Evolutionary conservation across 345 rosid species (phyloP).

Genomic region (Euclidium syriacum): DNA sequence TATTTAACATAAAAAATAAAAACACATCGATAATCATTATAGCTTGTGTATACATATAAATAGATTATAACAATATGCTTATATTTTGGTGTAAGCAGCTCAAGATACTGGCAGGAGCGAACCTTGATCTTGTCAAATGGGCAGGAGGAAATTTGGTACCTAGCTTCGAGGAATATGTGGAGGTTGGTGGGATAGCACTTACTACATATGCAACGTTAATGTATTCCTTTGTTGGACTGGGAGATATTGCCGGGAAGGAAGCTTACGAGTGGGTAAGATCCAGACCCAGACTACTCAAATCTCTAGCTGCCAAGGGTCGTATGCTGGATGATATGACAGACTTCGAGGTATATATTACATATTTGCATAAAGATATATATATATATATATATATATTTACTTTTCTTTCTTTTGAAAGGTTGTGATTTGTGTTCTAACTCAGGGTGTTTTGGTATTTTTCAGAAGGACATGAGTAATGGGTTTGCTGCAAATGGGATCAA

Average conservation of each 20-base stretch:
- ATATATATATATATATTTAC: background rate
- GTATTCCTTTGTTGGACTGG: constrained; percentile 12
- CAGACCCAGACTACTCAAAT: background rate
- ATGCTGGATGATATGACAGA: constrained; percentile 8
- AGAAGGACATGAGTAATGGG: constrained; percentile 31
- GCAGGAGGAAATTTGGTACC: background rate
- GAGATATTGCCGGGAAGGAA: background rate
- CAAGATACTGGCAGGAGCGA: constrained; percentile 2
- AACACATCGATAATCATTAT: too few relatives aligned
- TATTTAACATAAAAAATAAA: too few relatives aligned
- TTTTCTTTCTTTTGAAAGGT: background rate
- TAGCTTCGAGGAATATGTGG: background rate
- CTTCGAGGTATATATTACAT: background rate
- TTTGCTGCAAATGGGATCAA: constrained; percentile 2
- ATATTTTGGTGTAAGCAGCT: background rate
- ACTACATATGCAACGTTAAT: background rate
- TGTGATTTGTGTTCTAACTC: background rate
- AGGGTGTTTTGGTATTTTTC: background rate
- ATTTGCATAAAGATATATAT: background rate
- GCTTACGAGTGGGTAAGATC: constrained; percentile 14
- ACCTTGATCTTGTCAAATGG: constrained; percentile 2
- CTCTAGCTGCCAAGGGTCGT: constrained; percentile 6
- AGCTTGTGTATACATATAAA: too few relatives aligned
- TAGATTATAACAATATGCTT: background rate
- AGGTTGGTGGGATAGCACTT: constrained; percentile 5